A percentile compares a stretch with the other conserved stretches of the same genome.
Evolutionary conservation across 352 stramenopile genomes (phyloP).

Genomic region (Globisporangium uncinulatum): DNA sequence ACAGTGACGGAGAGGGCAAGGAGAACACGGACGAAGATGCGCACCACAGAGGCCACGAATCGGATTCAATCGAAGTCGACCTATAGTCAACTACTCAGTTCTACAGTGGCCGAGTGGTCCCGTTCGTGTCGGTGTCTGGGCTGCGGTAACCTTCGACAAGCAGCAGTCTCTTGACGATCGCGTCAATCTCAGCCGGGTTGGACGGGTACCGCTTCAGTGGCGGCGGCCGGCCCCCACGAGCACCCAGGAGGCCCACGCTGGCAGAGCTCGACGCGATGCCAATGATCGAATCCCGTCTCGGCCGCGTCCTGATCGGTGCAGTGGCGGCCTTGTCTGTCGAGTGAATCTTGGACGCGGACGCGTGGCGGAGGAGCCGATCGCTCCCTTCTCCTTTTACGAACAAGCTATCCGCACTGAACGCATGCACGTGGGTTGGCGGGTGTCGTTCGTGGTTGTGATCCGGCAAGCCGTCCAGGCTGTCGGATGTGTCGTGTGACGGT

Average conservation of each 20-base stretch:
- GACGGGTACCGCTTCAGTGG: conserved; percentile 26
- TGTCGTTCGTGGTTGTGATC: not conserved
- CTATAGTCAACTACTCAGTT: conserved; percentile 8
- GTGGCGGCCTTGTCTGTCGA: not conserved
- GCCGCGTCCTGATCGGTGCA: not conserved
- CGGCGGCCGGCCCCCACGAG: not conserved
- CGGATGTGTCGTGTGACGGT: conserved; percentile 6
- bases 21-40: conserved; percentile 3
- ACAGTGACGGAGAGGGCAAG: conserved; percentile 5
- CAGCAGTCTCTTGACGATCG: conserved; percentile 46
- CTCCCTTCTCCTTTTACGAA: not conserved
- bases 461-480: not conserved
- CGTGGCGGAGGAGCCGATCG: not conserved
- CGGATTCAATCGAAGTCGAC: conserved; percentile 25
- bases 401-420: not conserved
- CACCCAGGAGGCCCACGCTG: not conserved
- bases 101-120: not conserved
- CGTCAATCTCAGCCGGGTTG: conserved; percentile 30
- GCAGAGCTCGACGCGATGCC: conserved; percentile 4
- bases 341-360: not conserved
- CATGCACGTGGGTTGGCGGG: not conserved
- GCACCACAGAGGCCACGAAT: conserved; percentile 8
- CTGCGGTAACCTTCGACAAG: conserved; percentile 44
- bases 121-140: conserved; percentile 5
- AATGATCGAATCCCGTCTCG: conserved; percentile 8